Base-by-base conservation (phyloP, 495 filamentous ascomycete species). In the Elasticomyces elasticus region DNA sequence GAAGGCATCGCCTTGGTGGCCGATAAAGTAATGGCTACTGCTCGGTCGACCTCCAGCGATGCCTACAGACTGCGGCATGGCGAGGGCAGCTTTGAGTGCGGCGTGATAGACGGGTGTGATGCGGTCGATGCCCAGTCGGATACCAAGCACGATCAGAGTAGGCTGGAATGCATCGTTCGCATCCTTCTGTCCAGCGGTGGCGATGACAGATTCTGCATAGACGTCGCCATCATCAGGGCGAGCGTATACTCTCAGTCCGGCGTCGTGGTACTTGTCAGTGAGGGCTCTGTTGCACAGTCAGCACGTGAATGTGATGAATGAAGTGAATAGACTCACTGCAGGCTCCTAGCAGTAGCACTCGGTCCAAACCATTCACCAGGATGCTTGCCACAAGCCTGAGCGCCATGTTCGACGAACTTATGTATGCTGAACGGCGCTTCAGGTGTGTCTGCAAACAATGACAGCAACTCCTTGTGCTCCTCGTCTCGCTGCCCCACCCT, bases 281-380 rank as follows among this genome's bases (percentile, higher is more conserved):
- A 99, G 74, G 7, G 83, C 82, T 64, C 89, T 96, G 55, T 9
- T 7, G 33, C 20, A 23, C 30, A 31, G 30, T 33, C 30, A 33
- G 30, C 7, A 7, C 30, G 30, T 33, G 30, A 38, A n/a, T 45
- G 13, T n/a, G 25, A 25, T 15, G 23, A 31, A 19, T 26, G 26
- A 7, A 43, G 50, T 12, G 49, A n/a, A 30, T 12, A 6, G 25
- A 73, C 87, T 63, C 69, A 95, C 89, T 94, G 83, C 50, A 99
- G 95, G 67, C 94, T 96, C 53, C 82, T 80, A n/a, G 94, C 88
- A 1, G 94, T 94, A 5, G 94, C 92, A 15, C 88, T 95, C n/a
- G 94, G 94, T 10, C 94, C 94, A 74, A 99, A 99, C 94, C 94
- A 99, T 69, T 96, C 87, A 23, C 94, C 94, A 0, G 94, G 91